Conservation (phyloP, 345 rosid genomes). For the Xanthoceras sorbifolium region DNA sequence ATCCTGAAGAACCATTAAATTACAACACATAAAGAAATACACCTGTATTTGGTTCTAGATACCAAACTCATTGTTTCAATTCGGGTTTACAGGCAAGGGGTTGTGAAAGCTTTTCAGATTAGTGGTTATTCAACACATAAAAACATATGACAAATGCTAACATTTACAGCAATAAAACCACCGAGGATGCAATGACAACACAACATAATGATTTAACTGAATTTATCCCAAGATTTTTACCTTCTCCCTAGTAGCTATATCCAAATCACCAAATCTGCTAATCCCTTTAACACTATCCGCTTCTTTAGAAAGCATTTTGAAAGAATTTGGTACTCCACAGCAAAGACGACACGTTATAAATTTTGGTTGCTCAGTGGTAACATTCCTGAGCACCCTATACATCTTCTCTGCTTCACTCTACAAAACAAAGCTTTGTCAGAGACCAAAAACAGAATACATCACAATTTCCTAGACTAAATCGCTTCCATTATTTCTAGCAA, state of each 20-base stretch:
- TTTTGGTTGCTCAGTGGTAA: conserved; percentile 36
- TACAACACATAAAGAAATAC: not conserved
- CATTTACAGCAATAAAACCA: not conserved
- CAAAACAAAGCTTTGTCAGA: conserved; percentile 23
- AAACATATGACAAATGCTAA: not conserved
- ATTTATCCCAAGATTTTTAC: conserved; percentile 42
- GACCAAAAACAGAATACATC: not conserved
- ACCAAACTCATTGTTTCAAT: not conserved
- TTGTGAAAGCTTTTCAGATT: not conserved
- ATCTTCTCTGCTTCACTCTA: conserved; percentile 76
- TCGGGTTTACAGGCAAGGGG: not conserved
- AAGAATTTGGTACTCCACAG: conserved; percentile 55
- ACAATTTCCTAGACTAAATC: not conserved
- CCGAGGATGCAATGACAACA: not conserved
- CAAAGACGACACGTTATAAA: conserved; percentile 53
- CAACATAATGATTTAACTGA: conserved; percentile 20
- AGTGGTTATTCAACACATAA: conserved; percentile 1
- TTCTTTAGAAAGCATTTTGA: conserved; percentile 51
- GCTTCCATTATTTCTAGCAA: not conserved
- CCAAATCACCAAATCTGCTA: conserved; percentile 39
- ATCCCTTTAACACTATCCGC: conserved; percentile 31
- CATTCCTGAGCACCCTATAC: conserved; percentile 48
- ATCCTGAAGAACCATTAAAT: not conserved
- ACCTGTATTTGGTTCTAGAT: not conserved
- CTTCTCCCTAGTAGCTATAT: conserved; percentile 46